Percentiles rank a stretch among this genome's conserved stretches.
Conservation (phyloP, 768 basidiomycete species). For the Crepidotus variabilis region DNA sequence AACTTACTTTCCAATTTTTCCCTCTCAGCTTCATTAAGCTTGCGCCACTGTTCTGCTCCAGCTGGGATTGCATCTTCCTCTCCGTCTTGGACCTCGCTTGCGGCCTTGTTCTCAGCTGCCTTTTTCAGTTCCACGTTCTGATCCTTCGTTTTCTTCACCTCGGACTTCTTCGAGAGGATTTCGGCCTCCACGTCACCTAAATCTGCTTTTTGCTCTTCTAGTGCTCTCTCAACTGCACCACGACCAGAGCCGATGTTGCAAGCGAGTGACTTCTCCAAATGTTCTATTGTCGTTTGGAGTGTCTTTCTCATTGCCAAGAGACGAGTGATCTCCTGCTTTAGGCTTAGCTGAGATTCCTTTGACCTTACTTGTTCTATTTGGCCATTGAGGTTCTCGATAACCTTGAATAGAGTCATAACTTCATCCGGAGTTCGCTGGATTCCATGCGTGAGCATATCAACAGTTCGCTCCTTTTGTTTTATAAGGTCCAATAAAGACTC, state of each 20-base stretch:
- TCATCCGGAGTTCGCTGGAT: neutral
- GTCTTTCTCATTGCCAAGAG: no score
- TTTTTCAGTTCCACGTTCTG: neutral
- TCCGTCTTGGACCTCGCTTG: no score
- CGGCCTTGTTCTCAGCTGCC: no score
- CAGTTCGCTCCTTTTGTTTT: neutral
- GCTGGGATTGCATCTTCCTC: neutral
- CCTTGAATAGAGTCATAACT: neutral
- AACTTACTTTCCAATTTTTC: neutral
- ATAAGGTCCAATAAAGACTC: neutral
- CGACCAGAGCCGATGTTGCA: no score
- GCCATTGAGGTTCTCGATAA: neutral
- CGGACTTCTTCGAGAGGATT: no score
- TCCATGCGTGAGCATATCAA: neutral
- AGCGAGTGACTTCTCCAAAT: no score
- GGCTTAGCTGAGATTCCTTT: neutral
- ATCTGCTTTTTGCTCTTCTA: no score
- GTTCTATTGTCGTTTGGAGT: no score
- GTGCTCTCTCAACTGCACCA: no score
- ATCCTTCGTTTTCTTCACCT: no score
- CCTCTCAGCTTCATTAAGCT: neutral
- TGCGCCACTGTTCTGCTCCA: neutral
- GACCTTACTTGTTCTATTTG: neutral
- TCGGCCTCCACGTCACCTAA: no score
- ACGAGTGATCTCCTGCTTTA: no score